A percentile compares a stretch with the other conserved stretches of the same genome.
phyloP scores from a whole-genome alignment of 192 early-diverging fungal species.

The Coemansia reversa region DNA sequence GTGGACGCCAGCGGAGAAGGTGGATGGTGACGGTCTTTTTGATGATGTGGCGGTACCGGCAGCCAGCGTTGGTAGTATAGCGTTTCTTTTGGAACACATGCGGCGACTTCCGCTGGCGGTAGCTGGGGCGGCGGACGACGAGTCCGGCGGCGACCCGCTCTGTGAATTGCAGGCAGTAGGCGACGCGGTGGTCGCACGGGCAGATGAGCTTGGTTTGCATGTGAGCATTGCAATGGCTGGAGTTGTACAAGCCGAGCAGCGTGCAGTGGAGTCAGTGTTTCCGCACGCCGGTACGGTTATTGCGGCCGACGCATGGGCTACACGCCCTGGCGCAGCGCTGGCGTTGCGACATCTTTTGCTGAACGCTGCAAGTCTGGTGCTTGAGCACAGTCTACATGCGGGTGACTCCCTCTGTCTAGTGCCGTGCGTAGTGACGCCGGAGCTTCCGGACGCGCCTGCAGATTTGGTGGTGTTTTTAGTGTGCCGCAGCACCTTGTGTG shows the following conservation, averaged over 20 bases:
- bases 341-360: slow-evolving; percentile 29
- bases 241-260: neutral
- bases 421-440: neutral
- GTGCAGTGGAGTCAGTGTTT: slow-evolving; percentile 8
- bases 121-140: neutral
- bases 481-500: slow-evolving; percentile 6
- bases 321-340: slow-evolving; percentile 8
- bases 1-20: slow-evolving; percentile 5
- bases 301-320: slow-evolving; percentile 19
- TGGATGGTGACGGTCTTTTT: slow-evolving; percentile 5
- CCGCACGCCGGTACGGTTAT: slow-evolving; percentile 6
- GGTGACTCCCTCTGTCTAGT: slow-evolving; percentile 25
- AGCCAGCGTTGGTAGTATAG: slow-evolving; percentile 20
- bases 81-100: slow-evolving; percentile 28
- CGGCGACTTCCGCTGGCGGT: neutral
- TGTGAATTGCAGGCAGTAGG: slow-evolving; percentile 33
- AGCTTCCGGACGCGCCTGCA: neutral
- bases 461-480: slow-evolving; percentile 15
- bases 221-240: slow-evolving; percentile 29
- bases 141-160: slow-evolving; percentile 6
- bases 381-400: slow-evolving; percentile 31
- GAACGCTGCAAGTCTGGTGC: slow-evolving; percentile 20
- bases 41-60: slow-evolving; percentile 28
- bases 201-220: slow-evolving; percentile 23
- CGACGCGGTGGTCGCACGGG: slow-evolving; percentile 38